phyloP scores from a whole-genome alignment of 352 stramenopile genomes.

The Globisporangium alternatum region DNA sequence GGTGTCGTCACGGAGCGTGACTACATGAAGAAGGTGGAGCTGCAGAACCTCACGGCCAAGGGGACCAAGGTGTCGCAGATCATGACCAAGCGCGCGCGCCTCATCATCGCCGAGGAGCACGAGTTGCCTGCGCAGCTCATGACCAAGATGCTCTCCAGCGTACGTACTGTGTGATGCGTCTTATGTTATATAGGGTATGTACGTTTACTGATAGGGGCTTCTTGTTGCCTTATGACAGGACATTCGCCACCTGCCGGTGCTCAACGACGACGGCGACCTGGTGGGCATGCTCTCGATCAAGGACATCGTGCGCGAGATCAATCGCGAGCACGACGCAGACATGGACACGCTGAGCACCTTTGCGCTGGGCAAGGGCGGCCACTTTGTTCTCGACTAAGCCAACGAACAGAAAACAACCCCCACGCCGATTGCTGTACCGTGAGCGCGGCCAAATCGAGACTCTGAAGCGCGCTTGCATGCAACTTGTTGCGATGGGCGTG shows the following conservation, averaged over 20 bases:
- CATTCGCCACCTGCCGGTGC: conserved; percentile 93
- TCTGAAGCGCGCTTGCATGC: too few species aligned
- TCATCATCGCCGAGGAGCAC: conserved; percentile 83
- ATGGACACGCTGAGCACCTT: conserved; percentile 82
- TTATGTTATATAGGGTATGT: not conserved
- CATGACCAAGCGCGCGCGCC: conserved; percentile 90
- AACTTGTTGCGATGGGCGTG: too few species aligned
- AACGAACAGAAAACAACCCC: too few species aligned
- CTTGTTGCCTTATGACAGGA: conserved; percentile 38
- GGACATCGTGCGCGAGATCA: conserved; percentile 88
- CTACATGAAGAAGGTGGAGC: conserved; percentile 95
- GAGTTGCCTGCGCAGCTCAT: conserved; percentile 92
- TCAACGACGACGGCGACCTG: conserved; percentile 89
- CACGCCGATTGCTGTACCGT: too few species aligned
- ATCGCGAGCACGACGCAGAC: conserved; percentile 72
- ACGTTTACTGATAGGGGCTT: not conserved
- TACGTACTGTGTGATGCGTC: conserved; percentile 24
- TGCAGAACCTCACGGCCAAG: conserved; percentile 89
- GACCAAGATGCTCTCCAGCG: conserved; percentile 94
- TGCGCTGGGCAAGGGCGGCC: conserved; percentile 67
- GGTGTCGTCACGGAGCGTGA: conserved; percentile 93
- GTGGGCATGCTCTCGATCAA: conserved; percentile 95
- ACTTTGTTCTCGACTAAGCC: conserved; percentile 78
- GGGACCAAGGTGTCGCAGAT: conserved; percentile 91
- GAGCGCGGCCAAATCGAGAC: not conserved